These are phyloP conservation scores for Alnus rubra DNA, from an alignment of 306 rosid species.

Conservation along the genomic window DNA sequence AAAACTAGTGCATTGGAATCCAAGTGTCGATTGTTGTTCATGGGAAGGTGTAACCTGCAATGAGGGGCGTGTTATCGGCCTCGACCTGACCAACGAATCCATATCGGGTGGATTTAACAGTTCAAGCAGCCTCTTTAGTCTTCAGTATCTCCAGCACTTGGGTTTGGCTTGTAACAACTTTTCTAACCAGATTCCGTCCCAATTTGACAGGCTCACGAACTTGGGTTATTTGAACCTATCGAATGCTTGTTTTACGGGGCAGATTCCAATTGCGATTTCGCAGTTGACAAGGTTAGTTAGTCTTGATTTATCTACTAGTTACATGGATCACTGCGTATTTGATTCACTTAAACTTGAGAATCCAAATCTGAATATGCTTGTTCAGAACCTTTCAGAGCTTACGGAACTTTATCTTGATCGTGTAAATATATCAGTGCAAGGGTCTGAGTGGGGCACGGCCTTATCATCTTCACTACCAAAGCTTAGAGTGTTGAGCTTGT, in stretches of 20 bases:
- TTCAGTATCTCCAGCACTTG: not conserved
- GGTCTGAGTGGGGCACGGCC: slow-evolving; percentile 40
- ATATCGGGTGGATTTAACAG: not conserved
- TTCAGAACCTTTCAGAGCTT: slow-evolving; percentile 34
- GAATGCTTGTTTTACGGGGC: slow-evolving; percentile 31
- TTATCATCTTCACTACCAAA: not conserved
- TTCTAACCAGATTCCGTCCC: not conserved
- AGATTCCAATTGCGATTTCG: slow-evolving; percentile 45
- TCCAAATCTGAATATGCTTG: slow-evolving; percentile 13
- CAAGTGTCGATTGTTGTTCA: slow-evolving; percentile 25
- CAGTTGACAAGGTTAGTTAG: slow-evolving; percentile 40
- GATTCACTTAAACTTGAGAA: too few species aligned
- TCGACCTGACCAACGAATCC: not conserved
- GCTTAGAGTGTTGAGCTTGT: slow-evolving; percentile 4
- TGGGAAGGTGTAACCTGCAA: slow-evolving; percentile 41
- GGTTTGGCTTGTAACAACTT: slow-evolving; percentile 11
- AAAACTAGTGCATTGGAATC: slow-evolving; percentile 23
- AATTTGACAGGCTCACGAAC: slow-evolving; percentile 31
- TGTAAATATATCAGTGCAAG: slow-evolving; percentile 32
- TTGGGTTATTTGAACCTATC: slow-evolving; percentile 37
- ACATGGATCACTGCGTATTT: too few species aligned
- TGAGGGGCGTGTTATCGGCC: not conserved
- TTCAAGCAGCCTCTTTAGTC: not conserved
- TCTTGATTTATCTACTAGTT: slow-evolving; percentile 40
- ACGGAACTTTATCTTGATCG: slow-evolving; percentile 44